These are phyloP conservation scores for Penicillium goetzii DNA, from an alignment of 495 filamentous ascomycete genomes.

Conservation along the genomic window DNA sequence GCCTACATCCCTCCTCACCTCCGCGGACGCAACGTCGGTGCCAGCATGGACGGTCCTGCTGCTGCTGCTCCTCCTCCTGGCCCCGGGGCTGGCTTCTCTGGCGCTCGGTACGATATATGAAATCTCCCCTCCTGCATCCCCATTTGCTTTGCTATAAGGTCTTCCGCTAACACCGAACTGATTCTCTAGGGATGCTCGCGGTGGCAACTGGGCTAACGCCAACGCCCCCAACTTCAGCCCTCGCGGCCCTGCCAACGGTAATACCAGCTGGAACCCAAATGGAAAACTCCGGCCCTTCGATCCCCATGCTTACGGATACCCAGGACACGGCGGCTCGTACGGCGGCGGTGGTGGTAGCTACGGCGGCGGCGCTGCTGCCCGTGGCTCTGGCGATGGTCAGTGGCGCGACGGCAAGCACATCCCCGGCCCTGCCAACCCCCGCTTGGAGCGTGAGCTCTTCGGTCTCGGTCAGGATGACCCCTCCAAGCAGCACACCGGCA, in stretches of 20 bases:
- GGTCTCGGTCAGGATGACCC: slow-evolving; percentile 87
- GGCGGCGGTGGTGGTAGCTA: slow-evolving; percentile 52
- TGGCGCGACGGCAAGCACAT: slow-evolving; percentile 98
- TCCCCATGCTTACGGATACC: slow-evolving; percentile 69
- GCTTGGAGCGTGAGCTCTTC: slow-evolving; percentile 93
- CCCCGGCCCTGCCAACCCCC: slow-evolving; percentile 82
- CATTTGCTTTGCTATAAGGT: background rate
- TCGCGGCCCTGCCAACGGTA: slow-evolving; percentile 57
- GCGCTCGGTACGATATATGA: slow-evolving; percentile 42
- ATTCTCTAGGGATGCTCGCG: slow-evolving; percentile 44
- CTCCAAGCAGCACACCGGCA: slow-evolving; percentile 91
- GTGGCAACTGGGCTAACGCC: slow-evolving; percentile 70
- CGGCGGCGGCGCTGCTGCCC: slow-evolving; percentile 52
- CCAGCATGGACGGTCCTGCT: slow-evolving; percentile 48
- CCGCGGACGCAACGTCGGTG: slow-evolving; percentile 57
- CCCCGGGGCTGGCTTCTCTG: slow-evolving; percentile 38
- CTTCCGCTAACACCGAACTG: slow-evolving; percentile 14
- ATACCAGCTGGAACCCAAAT: slow-evolving; percentile 44
- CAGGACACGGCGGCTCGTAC: slow-evolving; percentile 54
- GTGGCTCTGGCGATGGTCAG: slow-evolving; percentile 89
- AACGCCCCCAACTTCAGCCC: slow-evolving; percentile 70
- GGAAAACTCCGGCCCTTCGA: slow-evolving; percentile 56
- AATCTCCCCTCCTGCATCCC: background rate
- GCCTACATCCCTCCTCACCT: slow-evolving; percentile 97
- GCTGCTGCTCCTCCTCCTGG: slow-evolving; percentile 39